Conservation (phyloP, 352 stramenopile genomes). For the Phytopythium aichiense region DNA sequence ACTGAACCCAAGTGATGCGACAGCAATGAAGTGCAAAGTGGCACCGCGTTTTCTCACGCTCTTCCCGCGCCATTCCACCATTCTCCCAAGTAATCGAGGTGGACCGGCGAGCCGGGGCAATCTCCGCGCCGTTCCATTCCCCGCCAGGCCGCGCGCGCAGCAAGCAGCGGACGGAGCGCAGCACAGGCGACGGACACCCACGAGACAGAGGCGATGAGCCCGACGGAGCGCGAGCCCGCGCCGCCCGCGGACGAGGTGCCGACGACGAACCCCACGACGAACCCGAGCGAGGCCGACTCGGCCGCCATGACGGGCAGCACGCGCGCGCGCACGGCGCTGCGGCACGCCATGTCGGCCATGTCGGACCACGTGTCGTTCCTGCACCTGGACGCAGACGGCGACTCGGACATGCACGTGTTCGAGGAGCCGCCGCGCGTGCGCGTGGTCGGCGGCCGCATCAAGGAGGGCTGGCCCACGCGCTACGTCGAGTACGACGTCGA, state of each 20-base stretch:
- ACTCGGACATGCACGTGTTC: slow-evolving; percentile 73
- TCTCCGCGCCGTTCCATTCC: neutral
- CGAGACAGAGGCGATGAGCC: neutral
- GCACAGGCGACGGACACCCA: no score
- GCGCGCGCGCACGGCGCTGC: slow-evolving; percentile 9
- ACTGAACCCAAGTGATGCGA: no score
- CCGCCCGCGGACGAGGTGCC: neutral
- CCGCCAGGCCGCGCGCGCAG: neutral
- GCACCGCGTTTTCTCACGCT: no score
- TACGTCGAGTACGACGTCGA: slow-evolving; percentile 86
- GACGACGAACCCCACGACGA: neutral
- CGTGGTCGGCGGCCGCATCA: slow-evolving; percentile 52
- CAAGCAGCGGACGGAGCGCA: neutral
- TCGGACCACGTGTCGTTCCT: slow-evolving; percentile 34
- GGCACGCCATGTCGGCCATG: slow-evolving; percentile 15
- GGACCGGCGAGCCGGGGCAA: no score
- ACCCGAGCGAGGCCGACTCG: neutral
- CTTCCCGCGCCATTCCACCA: no score
- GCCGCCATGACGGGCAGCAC: neutral
- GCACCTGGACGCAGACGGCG: slow-evolving; percentile 45
- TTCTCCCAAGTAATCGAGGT: no score
- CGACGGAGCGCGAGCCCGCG: neutral
- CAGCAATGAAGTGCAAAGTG: no score
- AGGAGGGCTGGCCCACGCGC: slow-evolving; percentile 75
- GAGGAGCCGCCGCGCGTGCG: slow-evolving; percentile 53